Evolutionary conservation across 208 protist species (phyloP).

Genomic region (Crithidia mellificae): DNA sequence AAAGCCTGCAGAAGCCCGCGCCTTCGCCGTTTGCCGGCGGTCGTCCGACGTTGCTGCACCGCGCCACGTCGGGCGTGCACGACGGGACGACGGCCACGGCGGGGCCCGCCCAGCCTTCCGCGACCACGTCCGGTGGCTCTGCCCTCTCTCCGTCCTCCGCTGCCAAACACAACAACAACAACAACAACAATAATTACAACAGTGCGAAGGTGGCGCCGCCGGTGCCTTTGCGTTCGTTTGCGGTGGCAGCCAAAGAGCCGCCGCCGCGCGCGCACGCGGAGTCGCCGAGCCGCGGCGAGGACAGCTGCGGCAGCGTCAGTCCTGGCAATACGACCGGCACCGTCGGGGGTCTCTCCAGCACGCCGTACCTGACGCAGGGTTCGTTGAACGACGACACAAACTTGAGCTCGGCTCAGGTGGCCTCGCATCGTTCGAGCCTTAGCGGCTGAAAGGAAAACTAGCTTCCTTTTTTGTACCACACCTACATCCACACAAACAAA

Average conservation of each 20-base stretch:
- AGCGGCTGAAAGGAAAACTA: too few species aligned
- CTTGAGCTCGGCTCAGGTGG: background rate
- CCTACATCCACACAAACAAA: too few species aligned
- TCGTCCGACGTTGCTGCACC: too few species aligned
- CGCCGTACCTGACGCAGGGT: conserved; percentile 7
- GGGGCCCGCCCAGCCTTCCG: too few species aligned
- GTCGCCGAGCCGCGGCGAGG: too few species aligned
- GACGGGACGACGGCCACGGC: too few species aligned
- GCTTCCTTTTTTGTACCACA: too few species aligned
- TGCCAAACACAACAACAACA: background rate
- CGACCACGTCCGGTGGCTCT: too few species aligned
- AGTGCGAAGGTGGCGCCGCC: background rate
- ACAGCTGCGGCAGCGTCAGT: conserved; percentile 12
- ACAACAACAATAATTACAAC: background rate
- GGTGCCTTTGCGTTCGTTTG: background rate
- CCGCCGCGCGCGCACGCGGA: background rate
- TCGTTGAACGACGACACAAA: conserved; percentile 16
- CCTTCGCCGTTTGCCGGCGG: too few species aligned
- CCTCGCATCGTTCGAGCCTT: conserved; percentile 9
- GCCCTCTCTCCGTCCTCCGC: background rate
- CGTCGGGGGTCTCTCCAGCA: background rate
- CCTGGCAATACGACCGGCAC: conserved; percentile 10
- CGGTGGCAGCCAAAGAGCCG: background rate
- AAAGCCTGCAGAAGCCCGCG: too few species aligned
- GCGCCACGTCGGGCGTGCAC: too few species aligned